phyloP scores from a whole-genome alignment of 1,139 yeast species.

The Ogataea hybrid region DNA sequence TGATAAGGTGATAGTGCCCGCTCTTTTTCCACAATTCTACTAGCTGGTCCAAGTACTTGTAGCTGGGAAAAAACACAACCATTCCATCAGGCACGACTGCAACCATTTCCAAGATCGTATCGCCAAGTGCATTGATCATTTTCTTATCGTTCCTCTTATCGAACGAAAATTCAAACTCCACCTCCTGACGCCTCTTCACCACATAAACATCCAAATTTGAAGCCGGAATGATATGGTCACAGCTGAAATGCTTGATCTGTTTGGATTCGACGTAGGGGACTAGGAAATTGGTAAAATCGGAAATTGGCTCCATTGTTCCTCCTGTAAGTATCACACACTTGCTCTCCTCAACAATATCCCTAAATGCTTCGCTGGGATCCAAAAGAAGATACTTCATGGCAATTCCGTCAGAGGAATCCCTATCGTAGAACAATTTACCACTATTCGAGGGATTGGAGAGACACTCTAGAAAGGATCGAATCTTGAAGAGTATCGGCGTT shows the following conservation, averaged over 20 bases:
- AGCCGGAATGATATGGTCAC: conserved; percentile 84
- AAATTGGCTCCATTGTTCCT: conserved; percentile 93
- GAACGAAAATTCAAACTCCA: conserved; percentile 64
- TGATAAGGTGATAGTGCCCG: conserved; percentile 36
- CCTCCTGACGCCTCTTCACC: conserved; percentile 31
- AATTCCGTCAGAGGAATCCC: conserved; percentile 27
- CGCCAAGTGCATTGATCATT: conserved; percentile 55
- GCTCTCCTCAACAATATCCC: conserved; percentile 62
- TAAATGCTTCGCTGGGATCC: conserved; percentile 76
- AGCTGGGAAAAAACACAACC: conserved; percentile 85
- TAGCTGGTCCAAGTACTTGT: conserved; percentile 59
- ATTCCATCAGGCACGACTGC: conserved; percentile 66
- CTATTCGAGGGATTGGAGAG: conserved; percentile 75
- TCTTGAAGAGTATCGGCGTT: conserved; percentile 63
- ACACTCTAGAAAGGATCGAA: conserved; percentile 62
- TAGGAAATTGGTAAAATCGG: conserved; percentile 62
- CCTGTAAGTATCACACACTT: conserved; percentile 83
- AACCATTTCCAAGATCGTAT: conserved; percentile 42
- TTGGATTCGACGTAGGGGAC: conserved; percentile 55
- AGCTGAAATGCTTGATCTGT: conserved; percentile 56
- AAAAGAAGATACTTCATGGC: conserved; percentile 67
- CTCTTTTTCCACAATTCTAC: conserved; percentile 46
- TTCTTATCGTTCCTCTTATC: conserved; percentile 49
- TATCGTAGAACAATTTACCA: conserved; percentile 77
- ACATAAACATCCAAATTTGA: conserved; percentile 64